These are phyloP conservation scores for Fusarium brachygibbosum DNA, from an alignment of 2,329 filamentous ascomycete genomes.

Conservation along the genomic window DNA sequence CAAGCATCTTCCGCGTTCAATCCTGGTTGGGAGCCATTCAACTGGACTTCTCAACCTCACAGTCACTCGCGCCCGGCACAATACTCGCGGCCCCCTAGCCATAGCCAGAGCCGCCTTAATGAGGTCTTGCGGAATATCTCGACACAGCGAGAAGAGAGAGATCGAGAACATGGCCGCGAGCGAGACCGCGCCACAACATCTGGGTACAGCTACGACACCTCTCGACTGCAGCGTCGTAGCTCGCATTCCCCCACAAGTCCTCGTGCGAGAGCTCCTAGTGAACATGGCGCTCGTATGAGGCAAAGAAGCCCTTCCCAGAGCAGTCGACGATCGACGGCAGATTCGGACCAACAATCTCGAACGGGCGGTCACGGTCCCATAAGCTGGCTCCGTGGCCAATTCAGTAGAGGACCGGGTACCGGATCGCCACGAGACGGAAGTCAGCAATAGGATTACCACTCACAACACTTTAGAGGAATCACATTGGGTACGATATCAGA, in stretches of 20 bases:
- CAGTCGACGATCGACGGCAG: constrained; percentile 49
- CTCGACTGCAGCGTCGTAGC: constrained; percentile 54
- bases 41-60: not conserved
- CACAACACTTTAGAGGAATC: constrained; percentile 21
- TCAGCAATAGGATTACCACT: constrained; percentile 45
- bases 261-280: constrained; percentile 47
- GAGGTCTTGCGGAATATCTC: constrained; percentile 52
- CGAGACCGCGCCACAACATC: constrained; percentile 45
- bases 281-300: constrained; percentile 53
- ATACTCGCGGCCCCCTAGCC: constrained; percentile 47
- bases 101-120: constrained; percentile 49
- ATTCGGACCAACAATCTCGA: constrained; percentile 51
- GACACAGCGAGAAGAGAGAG: constrained; percentile 47
- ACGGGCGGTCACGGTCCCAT: constrained; percentile 56
- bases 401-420: constrained; percentile 51
- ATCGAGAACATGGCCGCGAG: constrained; percentile 43
- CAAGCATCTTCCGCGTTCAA: constrained; percentile 5
- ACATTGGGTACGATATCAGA: constrained; percentile 6
- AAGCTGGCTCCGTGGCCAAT: constrained; percentile 61
- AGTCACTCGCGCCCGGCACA: constrained; percentile 33
- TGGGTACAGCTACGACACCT: constrained; percentile 52
- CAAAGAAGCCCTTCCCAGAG: constrained; percentile 58
- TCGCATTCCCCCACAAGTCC: constrained; percentile 58
- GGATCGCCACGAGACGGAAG: constrained; percentile 50
- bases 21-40: constrained; percentile 10